These are phyloP conservation scores for Vinca minor DNA, from an alignment of 257 asterid genomes.

Conservation along the genomic window DNA sequence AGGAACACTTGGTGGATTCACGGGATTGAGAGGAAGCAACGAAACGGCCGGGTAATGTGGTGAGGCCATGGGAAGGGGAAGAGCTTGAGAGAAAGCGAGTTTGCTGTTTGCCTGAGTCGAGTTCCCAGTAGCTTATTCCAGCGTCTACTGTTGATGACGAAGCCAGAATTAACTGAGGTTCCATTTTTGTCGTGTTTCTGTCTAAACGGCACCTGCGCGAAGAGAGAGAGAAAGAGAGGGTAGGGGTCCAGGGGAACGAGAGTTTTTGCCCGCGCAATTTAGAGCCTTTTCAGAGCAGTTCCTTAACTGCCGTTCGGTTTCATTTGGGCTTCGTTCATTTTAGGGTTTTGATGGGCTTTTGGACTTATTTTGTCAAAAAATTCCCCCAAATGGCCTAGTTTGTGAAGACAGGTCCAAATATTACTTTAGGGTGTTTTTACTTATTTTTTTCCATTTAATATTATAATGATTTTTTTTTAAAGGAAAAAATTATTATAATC, in stretches of 20 bases:
- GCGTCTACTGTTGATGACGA: conserved; percentile 82
- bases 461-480: too few relatives aligned
- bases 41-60: conserved; percentile 59
- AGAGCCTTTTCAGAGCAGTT: too few relatives aligned
- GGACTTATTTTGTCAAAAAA: too few relatives aligned
- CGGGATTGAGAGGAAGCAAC: conserved; percentile 77
- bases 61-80: conserved; percentile 67
- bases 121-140: conserved; percentile 90
- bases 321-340: too few relatives aligned
- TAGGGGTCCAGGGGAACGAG: neutral
- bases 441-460: too few relatives aligned
- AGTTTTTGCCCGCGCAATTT: conserved; percentile 17
- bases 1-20: conserved; percentile 48
- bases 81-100: conserved; percentile 62
- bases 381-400: too few relatives aligned
- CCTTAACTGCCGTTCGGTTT: too few relatives aligned
- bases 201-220: conserved; percentile 1
- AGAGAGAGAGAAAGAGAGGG: too few relatives aligned
- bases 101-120: conserved; percentile 61
- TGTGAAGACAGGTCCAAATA: too few relatives aligned
- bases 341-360: too few relatives aligned
- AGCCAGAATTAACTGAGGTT: conserved; percentile 57
- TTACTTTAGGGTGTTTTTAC: too few relatives aligned
- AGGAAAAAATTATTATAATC: too few relatives aligned
- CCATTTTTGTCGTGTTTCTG: conserved; percentile 27